Base-by-base conservation (phyloP, 2,329 filamentous ascomycete species). In the Neofusicoccum ribis region DNA sequence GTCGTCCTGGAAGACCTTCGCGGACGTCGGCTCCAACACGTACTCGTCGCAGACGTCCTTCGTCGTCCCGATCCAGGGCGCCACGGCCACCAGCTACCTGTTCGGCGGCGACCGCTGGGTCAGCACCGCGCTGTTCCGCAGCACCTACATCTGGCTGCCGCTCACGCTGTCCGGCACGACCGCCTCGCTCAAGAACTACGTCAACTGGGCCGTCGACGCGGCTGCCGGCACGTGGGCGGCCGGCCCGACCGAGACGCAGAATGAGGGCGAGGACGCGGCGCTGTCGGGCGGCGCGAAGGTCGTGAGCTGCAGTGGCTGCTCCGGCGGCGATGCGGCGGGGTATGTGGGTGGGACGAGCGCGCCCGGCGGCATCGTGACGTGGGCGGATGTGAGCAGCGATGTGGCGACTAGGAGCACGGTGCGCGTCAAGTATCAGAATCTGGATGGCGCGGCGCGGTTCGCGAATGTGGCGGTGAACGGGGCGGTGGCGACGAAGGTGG, bases 91-190 rank as follows among this genome's bases (percentile, higher is more conserved):
- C 44, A 73, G 70, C 5, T 80, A 81, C 56, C 82, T 89, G 67
- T 91, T 90, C 75, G 84, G 89, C 76, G 88, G 89, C 20, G 88
- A 91, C 74, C 84, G 89, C 23, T 91, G 89, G 88, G 75, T 85
- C 0, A 83, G 80, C 5, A 73, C 74, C n/a, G 87, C 90, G 67
- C 80, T 91, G 0, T 84, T 83, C 74, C 77, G 83, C 0, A 85
- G 83, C 60, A 88, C 86, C 0, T 90, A 90, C 69, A 77, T 90
- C 46, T 90, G 88, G 88, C 80, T 90, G 0, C 88, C 88, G 0
- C 74, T 90, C 0, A 78, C 71, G 3, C 79, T 89, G 66, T 78
- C 78, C 1, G 86, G 85, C 0, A 85, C 80, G 0, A 82, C 77
- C 0, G 84, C 9, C 80, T 79, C 75, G 75, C 79, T 62, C 20